Base-by-base conservation (phyloP, 2,329 filamentous ascomycete species). In the Juglanconis sp. region DNA sequence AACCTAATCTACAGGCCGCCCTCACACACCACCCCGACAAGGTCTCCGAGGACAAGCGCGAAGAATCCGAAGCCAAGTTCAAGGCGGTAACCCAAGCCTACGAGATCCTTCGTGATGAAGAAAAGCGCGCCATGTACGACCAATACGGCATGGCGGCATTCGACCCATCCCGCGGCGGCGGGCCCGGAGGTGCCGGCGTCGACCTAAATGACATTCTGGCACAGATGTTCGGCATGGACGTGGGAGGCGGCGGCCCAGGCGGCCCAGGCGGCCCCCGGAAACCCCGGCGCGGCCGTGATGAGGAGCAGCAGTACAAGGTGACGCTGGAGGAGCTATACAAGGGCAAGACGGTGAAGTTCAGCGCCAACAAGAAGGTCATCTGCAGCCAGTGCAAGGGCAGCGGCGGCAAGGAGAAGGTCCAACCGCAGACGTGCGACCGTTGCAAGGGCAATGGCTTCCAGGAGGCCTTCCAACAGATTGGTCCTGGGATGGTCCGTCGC, bases 341-440 rank as follows among this genome's bases (percentile, higher is more conserved):
- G 78, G 95, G 95, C 69, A 97, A 98, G 82, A 97, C 95, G 1
- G 95, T 96, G 71, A 95, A 96, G 77, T 97, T 99, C 73, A 88
- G 92, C 8, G 95, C 91, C 70, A 96, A 93, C 70, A 98, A 98
- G 80, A 94, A 96, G 71, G 85, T 97, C 63, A 81, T 96, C 63
- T 99, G 95, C 77, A 83, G 83, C 61, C 83, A 87, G 68, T 99
- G 95, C 80, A 94, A 93, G 72, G 95, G 95, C 49, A 86, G 83
- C 51, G 95, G 95, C 46, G 95, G 91, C 65, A 97, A 96, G 76
- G 91, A 96, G 63, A 96, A 93, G 77, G 90, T 92, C 57, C 96
- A 95, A 79, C 80, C 90, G 53, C 86, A 90, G 67, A 81, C 87
- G 61, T 99, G 95, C 76, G 87, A 91, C 60, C 87, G 88, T 65